Conservation (phyloP, 805 yeast genomes). For the Teunomyces pallodes region DNA sequence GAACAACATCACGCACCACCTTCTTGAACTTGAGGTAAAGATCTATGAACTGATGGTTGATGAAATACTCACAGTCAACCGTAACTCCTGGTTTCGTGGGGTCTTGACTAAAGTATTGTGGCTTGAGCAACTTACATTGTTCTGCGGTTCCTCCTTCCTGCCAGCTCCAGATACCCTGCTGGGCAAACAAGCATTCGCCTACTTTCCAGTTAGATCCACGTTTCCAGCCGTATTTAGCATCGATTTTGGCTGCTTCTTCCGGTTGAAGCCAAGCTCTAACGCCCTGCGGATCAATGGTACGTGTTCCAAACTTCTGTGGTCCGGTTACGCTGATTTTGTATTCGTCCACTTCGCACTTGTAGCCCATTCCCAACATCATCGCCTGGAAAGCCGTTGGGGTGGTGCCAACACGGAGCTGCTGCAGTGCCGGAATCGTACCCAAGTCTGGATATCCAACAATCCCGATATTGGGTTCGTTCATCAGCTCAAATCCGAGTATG, state of each 20-base stretch:
- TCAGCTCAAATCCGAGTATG: conserved; percentile 76
- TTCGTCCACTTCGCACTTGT: conserved; percentile 61
- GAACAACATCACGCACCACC: conserved; percentile 43
- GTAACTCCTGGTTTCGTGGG: not conserved
- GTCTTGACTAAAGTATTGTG: conserved; percentile 29
- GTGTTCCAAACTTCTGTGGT: conserved; percentile 61
- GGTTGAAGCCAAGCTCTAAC: conserved; percentile 63
- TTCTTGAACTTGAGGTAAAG: conserved; percentile 53
- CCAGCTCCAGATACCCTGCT: conserved; percentile 74
- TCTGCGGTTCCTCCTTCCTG: conserved; percentile 15
- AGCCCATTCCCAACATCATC: conserved; percentile 76
- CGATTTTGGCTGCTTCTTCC: conserved; percentile 44
- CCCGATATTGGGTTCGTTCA: conserved; percentile 86
- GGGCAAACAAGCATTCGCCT: conserved; percentile 80
- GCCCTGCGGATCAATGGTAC: conserved; percentile 64
- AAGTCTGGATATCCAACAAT: conserved; percentile 63
- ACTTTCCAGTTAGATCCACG: conserved; percentile 64
- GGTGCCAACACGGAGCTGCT: conserved; percentile 71
- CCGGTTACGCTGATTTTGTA: conserved; percentile 76
- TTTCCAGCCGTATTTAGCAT: conserved; percentile 66
- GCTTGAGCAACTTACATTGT: conserved; percentile 25
- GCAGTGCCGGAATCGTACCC: conserved; percentile 51
- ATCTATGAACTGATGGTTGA: conserved; percentile 62
- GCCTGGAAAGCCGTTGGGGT: conserved; percentile 81
- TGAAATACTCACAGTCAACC: conserved; percentile 46